Base-by-base conservation (phyloP, 1,284 basidiomycete species). In the Pseudozyma pruni region DNA sequence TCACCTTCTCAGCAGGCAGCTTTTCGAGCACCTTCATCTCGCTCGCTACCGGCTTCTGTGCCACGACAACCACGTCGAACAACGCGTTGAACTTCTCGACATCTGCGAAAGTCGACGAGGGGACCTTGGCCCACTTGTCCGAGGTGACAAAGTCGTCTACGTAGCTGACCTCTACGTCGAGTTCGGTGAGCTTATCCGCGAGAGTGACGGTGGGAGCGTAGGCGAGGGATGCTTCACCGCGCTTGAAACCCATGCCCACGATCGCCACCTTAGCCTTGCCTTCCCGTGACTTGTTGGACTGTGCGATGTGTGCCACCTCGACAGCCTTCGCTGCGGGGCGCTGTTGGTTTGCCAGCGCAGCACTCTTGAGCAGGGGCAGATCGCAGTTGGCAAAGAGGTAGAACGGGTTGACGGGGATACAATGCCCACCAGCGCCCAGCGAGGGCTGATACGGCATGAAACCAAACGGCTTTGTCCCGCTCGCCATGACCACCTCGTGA, bases 371-470 rank as follows among this genome's bases (percentile, higher is more conserved):
- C 14, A 66, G 47, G 0, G 62, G 62, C 16, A 66, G 52, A 38
- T 56, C 52, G 52, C 62, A 66, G 35, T 59, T 66, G 31, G 62
- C 50, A 19, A 66, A 52, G 16, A 66, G 43, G 39, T 66, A 66
- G 51, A 54, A 66, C 1, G 62, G 62, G 56, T 66, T 66, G 38
- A 66, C 62, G 8, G 56, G 62, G 16, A 66, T 66, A 20, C 62
- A 66, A 40, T 66, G 62, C 4, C 62, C 62, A 43, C 62, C 62
- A 2, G 62, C 62, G 23, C 62, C 62, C 13, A 66, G 34, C 22
- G 56, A 59, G 1, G 62, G 62, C 4, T 41, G 20, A 43, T 55
- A 66, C 7, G 55, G 55, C 51, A 57, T 66, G 58, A 60, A 68
- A 16, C 64, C 64, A 25, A 68, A 68, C 8, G 64, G 64, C 48